Evolutionary conservation across 2,329 filamentous ascomycete species (phyloP).

Genomic region (Tolypocladium inflatum): DNA sequence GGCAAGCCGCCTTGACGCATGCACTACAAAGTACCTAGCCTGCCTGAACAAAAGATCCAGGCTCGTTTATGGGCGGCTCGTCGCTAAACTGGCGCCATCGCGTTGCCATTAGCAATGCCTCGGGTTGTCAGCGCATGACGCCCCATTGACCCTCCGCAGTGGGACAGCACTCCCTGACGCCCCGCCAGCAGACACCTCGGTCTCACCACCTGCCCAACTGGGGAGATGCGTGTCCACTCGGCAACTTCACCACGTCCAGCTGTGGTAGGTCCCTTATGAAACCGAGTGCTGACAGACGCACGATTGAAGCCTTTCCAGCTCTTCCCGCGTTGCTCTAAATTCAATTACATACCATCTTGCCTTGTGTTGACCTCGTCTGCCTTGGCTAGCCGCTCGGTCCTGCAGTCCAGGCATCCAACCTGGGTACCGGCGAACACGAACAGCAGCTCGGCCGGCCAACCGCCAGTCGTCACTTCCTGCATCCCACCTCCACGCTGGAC

Average conservation of each 20-base stretch:
- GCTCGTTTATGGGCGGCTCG: too few species aligned
- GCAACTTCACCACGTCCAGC: background rate
- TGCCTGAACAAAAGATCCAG: too few species aligned
- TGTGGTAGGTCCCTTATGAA: background rate
- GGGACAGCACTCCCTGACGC: background rate
- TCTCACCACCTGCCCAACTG: background rate
- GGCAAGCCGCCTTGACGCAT: too few species aligned
- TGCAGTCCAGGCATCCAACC: background rate
- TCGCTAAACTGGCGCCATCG: background rate
- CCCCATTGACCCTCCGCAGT: background rate
- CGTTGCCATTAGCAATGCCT: background rate
- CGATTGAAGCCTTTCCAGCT: background rate
- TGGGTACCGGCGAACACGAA: background rate
- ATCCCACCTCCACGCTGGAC: constrained; percentile 12
- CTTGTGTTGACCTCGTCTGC: background rate
- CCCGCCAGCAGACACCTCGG: background rate
- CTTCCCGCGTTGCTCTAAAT: background rate
- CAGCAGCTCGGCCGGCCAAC: background rate
- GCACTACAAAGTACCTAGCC: too few species aligned
- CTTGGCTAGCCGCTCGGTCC: background rate
- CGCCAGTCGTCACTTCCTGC: too few species aligned
- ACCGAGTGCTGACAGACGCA: background rate
- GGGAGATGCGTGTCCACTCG: background rate
- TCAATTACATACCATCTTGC: background rate
- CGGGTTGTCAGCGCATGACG: background rate